Conservation (phyloP, 176 grass and related monocot genomes). For the Metroxylon sagu region DNA sequence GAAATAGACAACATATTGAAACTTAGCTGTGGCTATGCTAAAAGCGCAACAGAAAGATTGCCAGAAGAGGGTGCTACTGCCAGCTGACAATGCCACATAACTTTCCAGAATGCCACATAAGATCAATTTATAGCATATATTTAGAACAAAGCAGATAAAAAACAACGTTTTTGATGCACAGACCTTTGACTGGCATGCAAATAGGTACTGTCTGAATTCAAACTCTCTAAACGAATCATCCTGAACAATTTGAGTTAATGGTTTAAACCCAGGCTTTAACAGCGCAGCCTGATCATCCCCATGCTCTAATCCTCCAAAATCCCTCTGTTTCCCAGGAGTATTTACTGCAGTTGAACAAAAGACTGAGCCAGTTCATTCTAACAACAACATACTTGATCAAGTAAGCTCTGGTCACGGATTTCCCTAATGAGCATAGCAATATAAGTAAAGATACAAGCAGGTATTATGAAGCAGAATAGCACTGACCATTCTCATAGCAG, state of each 20-base stretch:
- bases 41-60: too few relatives aligned
- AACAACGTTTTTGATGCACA: constrained; percentile 6
- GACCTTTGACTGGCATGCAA: constrained; percentile 97
- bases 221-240: constrained; percentile 94
- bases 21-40: too few relatives aligned
- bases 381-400: not conserved
- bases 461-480: too few relatives aligned
- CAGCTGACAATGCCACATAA: too few relatives aligned
- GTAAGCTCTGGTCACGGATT: not conserved
- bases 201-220: constrained; percentile 98
- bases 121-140: not conserved
- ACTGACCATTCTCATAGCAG: too few relatives aligned
- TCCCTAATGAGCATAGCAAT: not conserved
- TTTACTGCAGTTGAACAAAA: constrained; percentile 37
- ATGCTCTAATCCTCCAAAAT: constrained; percentile 89
- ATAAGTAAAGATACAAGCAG: too few relatives aligned
- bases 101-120: not conserved
- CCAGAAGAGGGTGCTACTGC: too few relatives aligned
- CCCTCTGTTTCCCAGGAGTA: constrained; percentile 69
- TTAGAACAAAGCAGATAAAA: not conserved
- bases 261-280: constrained; percentile 83
- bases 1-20: too few relatives aligned
- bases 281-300: constrained; percentile 91
- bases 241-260: constrained; percentile 80
- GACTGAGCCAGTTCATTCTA: constrained; percentile 13